A percentile compares a stretch with the other conserved stretches of the same genome.
Evolutionary conservation across 176 grass and related monocot species (phyloP).

Genomic region (Secale cereale): DNA sequence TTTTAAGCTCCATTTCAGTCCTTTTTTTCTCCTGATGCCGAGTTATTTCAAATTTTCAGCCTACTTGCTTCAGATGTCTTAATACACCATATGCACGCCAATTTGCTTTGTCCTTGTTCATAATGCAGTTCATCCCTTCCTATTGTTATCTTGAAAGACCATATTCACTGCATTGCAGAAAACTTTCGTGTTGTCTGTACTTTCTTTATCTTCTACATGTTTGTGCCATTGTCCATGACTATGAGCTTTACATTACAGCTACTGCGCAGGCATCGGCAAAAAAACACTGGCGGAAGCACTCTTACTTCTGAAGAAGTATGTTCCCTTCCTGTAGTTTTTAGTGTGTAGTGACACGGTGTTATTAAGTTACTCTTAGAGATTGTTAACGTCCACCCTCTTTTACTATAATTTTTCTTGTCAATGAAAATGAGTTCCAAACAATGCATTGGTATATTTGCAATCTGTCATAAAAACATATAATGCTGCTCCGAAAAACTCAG

Average conservation of each 20-base stretch:
- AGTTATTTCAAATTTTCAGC: neutral
- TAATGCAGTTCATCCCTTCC: conserved; percentile 7
- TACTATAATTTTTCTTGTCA: conserved; percentile 19
- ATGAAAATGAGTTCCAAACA: conserved; percentile 15
- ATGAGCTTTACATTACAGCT: conserved; percentile 46
- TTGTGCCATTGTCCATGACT: conserved; percentile 28
- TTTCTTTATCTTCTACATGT: conserved; percentile 16
- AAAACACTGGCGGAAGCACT: conserved; percentile 66
- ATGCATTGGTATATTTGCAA: neutral
- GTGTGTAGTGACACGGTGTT: too few species aligned
- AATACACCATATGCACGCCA: neutral
- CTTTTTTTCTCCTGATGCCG: neutral
- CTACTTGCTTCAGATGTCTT: neutral
- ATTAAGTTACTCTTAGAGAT: neutral
- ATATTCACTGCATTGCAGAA: neutral
- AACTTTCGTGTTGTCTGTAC: neutral
- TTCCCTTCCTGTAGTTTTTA: too few species aligned
- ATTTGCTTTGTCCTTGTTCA: neutral
- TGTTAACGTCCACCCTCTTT: neutral
- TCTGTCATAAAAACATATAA: conserved; percentile 13
- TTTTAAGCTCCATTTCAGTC: conserved; percentile 1
- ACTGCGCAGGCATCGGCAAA: conserved; percentile 75
- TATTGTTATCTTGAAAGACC: neutral
- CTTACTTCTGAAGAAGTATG: conserved; percentile 96
- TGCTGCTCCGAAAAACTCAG: conserved; percentile 8